These are phyloP conservation scores for Zopfia rhizophila DNA, from an alignment of 2,329 filamentous ascomycete genomes.

Conservation along the genomic window DNA sequence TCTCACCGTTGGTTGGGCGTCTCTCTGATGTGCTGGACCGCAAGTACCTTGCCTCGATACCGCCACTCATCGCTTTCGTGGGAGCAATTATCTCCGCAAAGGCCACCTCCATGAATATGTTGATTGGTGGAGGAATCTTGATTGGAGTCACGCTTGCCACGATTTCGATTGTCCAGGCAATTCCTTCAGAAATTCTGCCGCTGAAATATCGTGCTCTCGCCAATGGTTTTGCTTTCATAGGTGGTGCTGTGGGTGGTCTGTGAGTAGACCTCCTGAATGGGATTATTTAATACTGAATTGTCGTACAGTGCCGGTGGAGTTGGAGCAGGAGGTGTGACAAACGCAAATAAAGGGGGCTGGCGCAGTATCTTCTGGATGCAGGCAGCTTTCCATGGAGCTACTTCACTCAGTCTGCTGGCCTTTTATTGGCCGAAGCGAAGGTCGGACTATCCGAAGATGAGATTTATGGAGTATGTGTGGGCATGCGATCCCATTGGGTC, in stretches of 20 bases:
- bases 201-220: conserved; percentile 67
- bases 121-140: conserved; percentile 68
- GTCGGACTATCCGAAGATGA: conserved; percentile 37
- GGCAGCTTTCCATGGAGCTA: conserved; percentile 63
- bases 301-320: conserved; percentile 58
- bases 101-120: conserved; percentile 65
- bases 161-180: conserved; percentile 66
- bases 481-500: conserved; percentile 44
- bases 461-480: conserved; percentile 37
- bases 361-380: conserved; percentile 70
- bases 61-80: conserved; percentile 64
- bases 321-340: conserved; percentile 64
- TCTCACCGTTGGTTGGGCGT: conserved; percentile 66
- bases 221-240: conserved; percentile 64
- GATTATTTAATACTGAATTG: background rate
- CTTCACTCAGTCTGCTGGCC: conserved; percentile 59
- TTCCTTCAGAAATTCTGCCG: conserved; percentile 67
- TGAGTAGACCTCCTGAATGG: conserved; percentile 44
- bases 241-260: conserved; percentile 63
- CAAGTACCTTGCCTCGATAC: conserved; percentile 63
- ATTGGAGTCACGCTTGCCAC: conserved; percentile 66
- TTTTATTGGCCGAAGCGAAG: conserved; percentile 55
- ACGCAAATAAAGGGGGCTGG: conserved; percentile 61
- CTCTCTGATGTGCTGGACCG: conserved; percentile 67
- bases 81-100: conserved; percentile 66